These are phyloP conservation scores for Nymphaea colorata DNA, from an alignment of 164 flowering plant species.

Conservation along the genomic window DNA sequence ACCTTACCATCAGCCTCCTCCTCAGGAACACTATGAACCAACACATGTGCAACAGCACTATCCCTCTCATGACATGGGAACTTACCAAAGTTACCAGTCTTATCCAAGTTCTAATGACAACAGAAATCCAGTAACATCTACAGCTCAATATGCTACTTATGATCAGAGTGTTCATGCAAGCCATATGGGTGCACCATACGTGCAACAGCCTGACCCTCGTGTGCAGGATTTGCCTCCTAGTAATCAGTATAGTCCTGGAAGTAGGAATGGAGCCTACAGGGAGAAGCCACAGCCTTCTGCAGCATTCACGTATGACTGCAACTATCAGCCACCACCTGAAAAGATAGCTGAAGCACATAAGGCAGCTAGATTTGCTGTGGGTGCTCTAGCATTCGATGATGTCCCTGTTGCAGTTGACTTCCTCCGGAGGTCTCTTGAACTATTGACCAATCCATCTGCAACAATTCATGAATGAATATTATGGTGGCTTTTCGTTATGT, in stretches of 20 bases:
- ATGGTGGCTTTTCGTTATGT: no score
- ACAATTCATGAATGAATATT: constrained; percentile 3
- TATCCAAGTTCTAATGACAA: no score
- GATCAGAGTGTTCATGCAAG: background rate
- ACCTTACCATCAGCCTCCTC: constrained; percentile 41
- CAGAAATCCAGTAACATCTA: background rate
- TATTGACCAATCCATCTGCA: constrained; percentile 82
- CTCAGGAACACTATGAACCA: constrained; percentile 62
- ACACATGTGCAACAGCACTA: constrained; percentile 4
- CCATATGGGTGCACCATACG: background rate
- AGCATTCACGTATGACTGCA: constrained; percentile 4
- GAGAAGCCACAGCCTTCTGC: background rate
- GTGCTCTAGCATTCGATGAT: constrained; percentile 96
- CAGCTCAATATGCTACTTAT: background rate
- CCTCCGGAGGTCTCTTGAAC: constrained; percentile 68
- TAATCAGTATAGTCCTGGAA: background rate
- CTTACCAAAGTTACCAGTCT: constrained; percentile 13
- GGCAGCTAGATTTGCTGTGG: constrained; percentile 98
- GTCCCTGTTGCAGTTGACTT: constrained; percentile 75
- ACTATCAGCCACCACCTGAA: constrained; percentile 74
- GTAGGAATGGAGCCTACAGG: background rate
- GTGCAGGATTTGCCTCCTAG: background rate
- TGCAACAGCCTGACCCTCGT: background rate
- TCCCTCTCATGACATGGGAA: constrained; percentile 41
- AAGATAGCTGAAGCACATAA: constrained; percentile 93